A percentile compares a stretch with the other conserved stretches of the same genome.
Conservation (phyloP, 2,329 filamentous ascomycete species). For the Dactylellina haptotyla region DNA sequence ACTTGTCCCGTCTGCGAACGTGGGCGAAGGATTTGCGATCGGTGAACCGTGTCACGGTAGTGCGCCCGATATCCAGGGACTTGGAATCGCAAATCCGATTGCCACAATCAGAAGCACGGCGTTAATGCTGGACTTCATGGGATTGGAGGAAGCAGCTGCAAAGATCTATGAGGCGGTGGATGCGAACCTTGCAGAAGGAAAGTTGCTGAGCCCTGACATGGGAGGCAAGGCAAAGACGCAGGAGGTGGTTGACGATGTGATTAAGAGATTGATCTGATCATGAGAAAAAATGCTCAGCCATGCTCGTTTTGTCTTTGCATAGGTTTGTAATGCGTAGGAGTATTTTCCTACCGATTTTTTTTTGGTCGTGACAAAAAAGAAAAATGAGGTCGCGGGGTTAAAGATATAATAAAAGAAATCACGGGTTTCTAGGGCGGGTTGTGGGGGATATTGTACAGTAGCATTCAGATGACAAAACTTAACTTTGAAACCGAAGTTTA, state of each 20-base stretch:
- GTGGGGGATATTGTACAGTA: background rate
- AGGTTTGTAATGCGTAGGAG: background rate
- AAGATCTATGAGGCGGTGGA: constrained; percentile 93
- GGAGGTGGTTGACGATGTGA: constrained; percentile 86
- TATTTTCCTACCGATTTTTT: no score
- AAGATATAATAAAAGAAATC: background rate
- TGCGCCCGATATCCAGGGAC: constrained; percentile 93
- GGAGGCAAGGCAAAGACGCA: constrained; percentile 86
- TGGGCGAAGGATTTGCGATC: constrained; percentile 92
- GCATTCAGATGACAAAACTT: background rate
- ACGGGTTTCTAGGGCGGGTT: constrained; percentile 13
- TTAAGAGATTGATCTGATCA: constrained; percentile 71
- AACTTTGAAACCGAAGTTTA: constrained; percentile 16
- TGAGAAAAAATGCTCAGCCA: background rate
- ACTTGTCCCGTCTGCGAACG: constrained; percentile 93
- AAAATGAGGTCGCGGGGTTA: no score
- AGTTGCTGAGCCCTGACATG: constrained; percentile 85
- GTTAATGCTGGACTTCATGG: constrained; percentile 95
- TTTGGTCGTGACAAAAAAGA: no score
- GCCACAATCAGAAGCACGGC: constrained; percentile 90
- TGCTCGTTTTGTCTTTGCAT: background rate
- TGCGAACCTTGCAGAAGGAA: constrained; percentile 84
- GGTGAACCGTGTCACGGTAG: constrained; percentile 98
- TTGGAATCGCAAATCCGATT: constrained; percentile 94
- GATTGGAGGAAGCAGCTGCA: constrained; percentile 84